phyloP scores from a whole-genome alignment of 1,284 basidiomycete genomes.

The Sporisorium scitamineum region DNA sequence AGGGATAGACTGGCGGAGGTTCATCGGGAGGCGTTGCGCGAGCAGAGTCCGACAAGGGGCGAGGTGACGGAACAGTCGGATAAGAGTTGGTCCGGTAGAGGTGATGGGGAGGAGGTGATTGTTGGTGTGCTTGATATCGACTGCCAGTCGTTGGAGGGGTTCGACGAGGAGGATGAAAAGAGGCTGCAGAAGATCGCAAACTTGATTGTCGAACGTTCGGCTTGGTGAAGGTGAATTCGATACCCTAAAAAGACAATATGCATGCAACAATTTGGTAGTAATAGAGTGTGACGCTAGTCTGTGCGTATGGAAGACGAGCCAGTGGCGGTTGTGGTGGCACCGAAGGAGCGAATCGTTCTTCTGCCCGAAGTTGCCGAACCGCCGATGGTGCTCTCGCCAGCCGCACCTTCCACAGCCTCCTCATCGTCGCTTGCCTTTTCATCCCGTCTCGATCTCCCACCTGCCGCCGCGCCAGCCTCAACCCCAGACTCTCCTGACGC shows the following conservation, averaged over 20 bases:
- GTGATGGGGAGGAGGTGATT: conserved; percentile 57
- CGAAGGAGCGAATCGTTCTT: conserved; percentile 37
- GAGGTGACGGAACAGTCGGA: conserved; percentile 2
- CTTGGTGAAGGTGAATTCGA: conserved; percentile 47
- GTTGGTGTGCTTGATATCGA: conserved; percentile 71
- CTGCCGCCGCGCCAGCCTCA: background rate
- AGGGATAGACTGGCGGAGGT: conserved; percentile 32
- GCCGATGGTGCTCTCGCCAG: conserved; percentile 30
- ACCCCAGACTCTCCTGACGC: conserved; percentile 5
- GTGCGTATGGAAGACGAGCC: conserved; percentile 18
- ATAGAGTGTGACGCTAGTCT: background rate
- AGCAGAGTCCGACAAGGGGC: conserved; percentile 10
- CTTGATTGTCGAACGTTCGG: conserved; percentile 49
- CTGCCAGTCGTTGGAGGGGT: conserved; percentile 68
- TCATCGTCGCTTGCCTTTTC: conserved; percentile 1
- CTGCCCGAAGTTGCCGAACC: conserved; percentile 39
- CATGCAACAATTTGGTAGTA: no score
- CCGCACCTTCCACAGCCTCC: conserved; percentile 19
- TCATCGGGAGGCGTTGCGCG: conserved; percentile 32
- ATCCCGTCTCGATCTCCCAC: background rate
- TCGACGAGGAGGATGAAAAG: conserved; percentile 66
- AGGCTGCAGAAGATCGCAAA: conserved; percentile 65
- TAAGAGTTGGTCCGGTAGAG: conserved; percentile 59
- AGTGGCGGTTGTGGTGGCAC: conserved; percentile 32
- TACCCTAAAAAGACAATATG: no score